These are phyloP conservation scores for Macaranga tanarius DNA, from an alignment of 441 rosid species.

Conservation along the genomic window DNA sequence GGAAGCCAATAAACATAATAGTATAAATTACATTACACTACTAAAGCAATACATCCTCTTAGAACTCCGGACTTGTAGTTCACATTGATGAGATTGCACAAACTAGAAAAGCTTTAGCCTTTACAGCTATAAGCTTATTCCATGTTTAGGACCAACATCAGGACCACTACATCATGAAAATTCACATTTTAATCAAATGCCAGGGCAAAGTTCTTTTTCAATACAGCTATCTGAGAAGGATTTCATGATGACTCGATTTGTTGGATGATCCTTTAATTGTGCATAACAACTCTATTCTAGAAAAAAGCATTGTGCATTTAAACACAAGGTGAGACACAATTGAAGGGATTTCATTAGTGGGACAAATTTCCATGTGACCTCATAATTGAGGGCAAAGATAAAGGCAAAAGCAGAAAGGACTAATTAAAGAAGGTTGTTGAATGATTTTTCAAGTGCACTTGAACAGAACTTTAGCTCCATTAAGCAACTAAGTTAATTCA, in stretches of 20 bases:
- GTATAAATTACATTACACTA: background rate
- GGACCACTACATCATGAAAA: background rate
- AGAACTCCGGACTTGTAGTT: background rate
- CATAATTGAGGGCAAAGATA: background rate
- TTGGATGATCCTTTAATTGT: background rate
- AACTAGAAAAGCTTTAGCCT: background rate
- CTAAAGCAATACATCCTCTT: background rate
- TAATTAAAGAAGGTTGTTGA: background rate
- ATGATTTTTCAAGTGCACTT: background rate
- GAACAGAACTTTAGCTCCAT: constrained; percentile 2
- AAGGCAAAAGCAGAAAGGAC: background rate
- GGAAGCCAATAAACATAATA: background rate
- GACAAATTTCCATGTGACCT: constrained; percentile 14
- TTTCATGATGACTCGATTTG: constrained; percentile 3
- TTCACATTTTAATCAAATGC: background rate
- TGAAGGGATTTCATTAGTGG: background rate
- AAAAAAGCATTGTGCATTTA: constrained; percentile 8
- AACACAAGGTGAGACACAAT: background rate
- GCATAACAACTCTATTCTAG: background rate
- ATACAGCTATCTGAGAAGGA: background rate
- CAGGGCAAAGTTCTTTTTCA: background rate
- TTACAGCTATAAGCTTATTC: no score
- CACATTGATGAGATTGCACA: background rate
- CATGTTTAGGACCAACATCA: background rate
- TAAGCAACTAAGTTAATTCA: background rate